Base-by-base conservation (phyloP, 2,329 filamentous ascomycete species). In the Diplodia scrobiculata region DNA sequence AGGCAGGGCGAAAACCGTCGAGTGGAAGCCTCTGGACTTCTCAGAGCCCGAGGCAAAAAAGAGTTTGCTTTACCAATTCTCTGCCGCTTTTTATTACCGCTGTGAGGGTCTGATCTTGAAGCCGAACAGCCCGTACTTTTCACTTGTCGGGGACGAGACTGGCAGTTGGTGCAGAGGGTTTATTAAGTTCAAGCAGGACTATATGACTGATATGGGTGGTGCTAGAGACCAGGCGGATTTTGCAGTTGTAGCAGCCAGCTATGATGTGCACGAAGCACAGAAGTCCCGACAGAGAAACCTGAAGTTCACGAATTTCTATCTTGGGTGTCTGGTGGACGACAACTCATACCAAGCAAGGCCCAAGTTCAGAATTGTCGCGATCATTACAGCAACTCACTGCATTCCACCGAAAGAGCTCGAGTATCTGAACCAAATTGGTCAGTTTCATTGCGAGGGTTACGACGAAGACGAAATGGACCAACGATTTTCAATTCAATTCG, bases 121-220 rank as follows among this genome's bases (percentile, higher is more conserved):
- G 76, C 87, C 89, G 0, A 87, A 92, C 67, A 86, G 90, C 27
- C 87, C 92, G 0, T 97, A 96, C 73, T 91, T 96, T 68, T 71
- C 78, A 14, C 64, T 77, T 9, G 52, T 67, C 69, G 10, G 68
- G 67, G 62, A 65, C 21, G 45, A 47, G 2, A 41, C 54, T 19
- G 47, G 32, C 13, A 45, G 27, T n/a, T 60, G 65, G 54, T 62
- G 38, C 25, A 72, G 71, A 66, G 70, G 54, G 66, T 89, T 87
- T 74, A 91, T 97, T 72, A 97, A 97, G 77, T 77, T 97, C 50
- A 97, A 97, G 76, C 92, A 92, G 72, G 91, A 95, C 72, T 96
- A 96, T 71, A 85, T 96, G 45, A 82, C 84, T 29, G 87, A 87
- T 2, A 86, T 94, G 73, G 91, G 92, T 0, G 92, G 96, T 68